Evolutionary conservation across 768 basidiomycete genomes (phyloP), one percentile per base, ranked within the genome.

Genomic region (Lyophyllum shimeji): DNA sequence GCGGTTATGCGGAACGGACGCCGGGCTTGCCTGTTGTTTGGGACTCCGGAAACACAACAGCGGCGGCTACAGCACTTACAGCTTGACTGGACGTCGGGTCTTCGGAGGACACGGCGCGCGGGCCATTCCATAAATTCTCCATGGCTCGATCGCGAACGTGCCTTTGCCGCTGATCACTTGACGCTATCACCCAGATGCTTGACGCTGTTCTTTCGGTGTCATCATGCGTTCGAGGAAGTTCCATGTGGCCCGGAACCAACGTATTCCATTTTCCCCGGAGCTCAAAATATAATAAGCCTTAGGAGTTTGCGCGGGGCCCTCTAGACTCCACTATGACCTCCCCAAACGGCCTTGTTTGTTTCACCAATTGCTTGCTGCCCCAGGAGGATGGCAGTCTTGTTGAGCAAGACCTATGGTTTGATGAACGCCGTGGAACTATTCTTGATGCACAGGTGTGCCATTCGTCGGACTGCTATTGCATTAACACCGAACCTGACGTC

Each of bases 321-420:
- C n/a, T 33, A 50, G 47, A 59, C 24, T 47, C 52, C 46, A 31
- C 43, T 40, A 80, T 78, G 77, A 65, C 74, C 56, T 75, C 79
- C 50, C 42, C 74, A 3, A 91, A 92, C 69, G 83, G 82, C 45
- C 78, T 94, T 23, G 73, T 93, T 49, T 90, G 93, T 71, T 93
- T 95, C 72, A 94, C 93, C 37, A 94, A 95, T 70, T 93, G 93
- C 62, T 70, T 89, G 53, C 76, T 95, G 23, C 85, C 89, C 1
- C 81, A 79, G 53, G 91, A 94, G 67, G 90, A 94, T 65, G 93
- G 93, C 17, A 82, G 77, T 49, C 77, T 94, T 17, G 69, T 87
- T 33, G 76, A 86, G 67, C 82, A 84, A 63, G 90, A 93, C 63
- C 74, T 94, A 18, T 93, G 90, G 91, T 81, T 94, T 55, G 90